These are phyloP conservation scores for Oryza meridionalis DNA, from an alignment of 176 grass and related monocot genomes.

Conservation along the genomic window DNA sequence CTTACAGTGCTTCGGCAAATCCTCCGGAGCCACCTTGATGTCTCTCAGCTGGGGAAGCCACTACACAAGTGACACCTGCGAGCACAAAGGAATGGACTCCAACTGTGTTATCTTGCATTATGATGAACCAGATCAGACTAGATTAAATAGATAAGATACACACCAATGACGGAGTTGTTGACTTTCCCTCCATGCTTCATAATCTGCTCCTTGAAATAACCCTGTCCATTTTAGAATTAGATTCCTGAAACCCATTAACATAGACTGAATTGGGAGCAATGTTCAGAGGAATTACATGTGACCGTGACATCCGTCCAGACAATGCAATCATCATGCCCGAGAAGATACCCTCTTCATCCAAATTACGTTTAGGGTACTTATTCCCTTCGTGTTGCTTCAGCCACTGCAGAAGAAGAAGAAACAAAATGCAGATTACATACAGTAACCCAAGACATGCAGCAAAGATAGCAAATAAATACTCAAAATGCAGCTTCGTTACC, in stretches of 20 bases:
- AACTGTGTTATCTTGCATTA: background rate
- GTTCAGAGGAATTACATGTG: conserved; percentile 59
- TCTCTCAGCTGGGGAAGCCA: conserved; percentile 71
- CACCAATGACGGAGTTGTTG: conserved; percentile 63
- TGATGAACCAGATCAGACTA: conserved; percentile 8
- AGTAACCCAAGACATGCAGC: background rate
- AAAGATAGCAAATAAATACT: background rate
- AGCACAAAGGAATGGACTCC: background rate
- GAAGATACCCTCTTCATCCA: conserved; percentile 53
- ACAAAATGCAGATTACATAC: conserved; percentile 12
- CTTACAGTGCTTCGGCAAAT: conserved; percentile 84
- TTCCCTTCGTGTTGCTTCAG: conserved; percentile 52
- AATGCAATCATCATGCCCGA: conserved; percentile 67
- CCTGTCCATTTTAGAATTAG: conserved; percentile 40
- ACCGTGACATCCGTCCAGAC: conserved; percentile 75
- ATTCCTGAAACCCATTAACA: background rate
- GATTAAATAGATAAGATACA: conserved; percentile 25
- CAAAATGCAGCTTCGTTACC: conserved; percentile 34
- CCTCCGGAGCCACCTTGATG: conserved; percentile 64
- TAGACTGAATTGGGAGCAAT: background rate
- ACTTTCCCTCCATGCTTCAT: conserved; percentile 80
- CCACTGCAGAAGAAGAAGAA: conserved; percentile 58
- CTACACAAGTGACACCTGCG: conserved; percentile 67
- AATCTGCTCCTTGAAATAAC: conserved; percentile 78
- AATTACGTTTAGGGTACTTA: conserved; percentile 47